Base-by-base conservation (phyloP, 108 stramenopile genomes). In the Stephanodiscus triporus region DNA sequence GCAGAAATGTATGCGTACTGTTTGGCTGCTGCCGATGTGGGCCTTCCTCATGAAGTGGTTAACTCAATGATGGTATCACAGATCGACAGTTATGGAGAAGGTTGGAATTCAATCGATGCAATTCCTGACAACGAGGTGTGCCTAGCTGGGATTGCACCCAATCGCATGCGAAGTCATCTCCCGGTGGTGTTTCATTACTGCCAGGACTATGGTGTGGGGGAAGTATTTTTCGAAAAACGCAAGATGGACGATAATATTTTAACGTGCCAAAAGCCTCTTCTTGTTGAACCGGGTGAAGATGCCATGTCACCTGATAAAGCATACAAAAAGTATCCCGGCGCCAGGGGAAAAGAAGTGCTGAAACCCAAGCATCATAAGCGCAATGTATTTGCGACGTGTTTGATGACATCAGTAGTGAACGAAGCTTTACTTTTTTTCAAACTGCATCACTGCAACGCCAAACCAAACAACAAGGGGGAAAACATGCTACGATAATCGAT, bases 11-110 rank as follows among this genome's bases (percentile, higher is more conserved):
- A 88, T 79, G 96, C 85, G 0, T 96, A 89, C 63, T 88, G 81
- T 63, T 82, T 94, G 40, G 97, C 97, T 16, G 91, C 92, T 9
- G 95, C 95, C 1, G 91, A 97, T 66, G 42, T 87, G 42, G 73
- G 85, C 34, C 68, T 97, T 32, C 84, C 85, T 11, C 89, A 93
- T 74, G 88, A 89, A 57, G 75, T 89, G n/a, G 78, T 91, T 7
- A 62, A 74, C n/a, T 84, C 90, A 23, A 84, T 92, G 70, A 95
- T 95, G 93, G 79, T 95, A 9, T 89, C 88, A 20, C 62, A 76
- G 34, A 75, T 78, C 1, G 76, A 75, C 48, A 54, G 63, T 23
- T 74, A 80, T 43, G 84, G 77, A 42, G 96, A 97, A 78, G 96
- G 91, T 20, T 97, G 93, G 93, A 72, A 79, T 37, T 88, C 88